phyloP scores from a whole-genome alignment of 2,329 filamentous ascomycete genomes.

The Fusarium paranaense region DNA sequence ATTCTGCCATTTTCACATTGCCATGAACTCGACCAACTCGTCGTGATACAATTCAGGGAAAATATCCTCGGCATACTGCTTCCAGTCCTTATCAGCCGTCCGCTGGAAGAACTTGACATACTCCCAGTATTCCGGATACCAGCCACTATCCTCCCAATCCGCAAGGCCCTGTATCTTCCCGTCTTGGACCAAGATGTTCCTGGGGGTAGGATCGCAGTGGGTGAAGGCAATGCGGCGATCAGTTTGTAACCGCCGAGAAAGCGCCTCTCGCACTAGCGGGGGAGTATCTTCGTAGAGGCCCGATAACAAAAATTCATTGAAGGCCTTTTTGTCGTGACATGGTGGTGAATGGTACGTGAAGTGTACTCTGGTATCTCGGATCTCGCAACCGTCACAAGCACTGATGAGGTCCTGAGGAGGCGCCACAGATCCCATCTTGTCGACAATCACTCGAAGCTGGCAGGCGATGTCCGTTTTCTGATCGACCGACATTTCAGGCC shows the following conservation, averaged over 20 bases:
- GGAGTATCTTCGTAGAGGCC: background rate
- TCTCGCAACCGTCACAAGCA: slow-evolving; percentile 41
- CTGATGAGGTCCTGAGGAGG: background rate
- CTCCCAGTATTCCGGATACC: slow-evolving; percentile 59
- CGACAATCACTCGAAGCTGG: slow-evolving; percentile 37
- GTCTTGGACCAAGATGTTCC: slow-evolving; percentile 57
- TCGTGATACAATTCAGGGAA: slow-evolving; percentile 42
- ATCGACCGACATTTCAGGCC: slow-evolving; percentile 37
- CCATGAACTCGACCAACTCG: slow-evolving; percentile 42
- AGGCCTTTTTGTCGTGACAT: slow-evolving; percentile 35
- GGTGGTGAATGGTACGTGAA: slow-evolving; percentile 35
- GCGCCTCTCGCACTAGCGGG: background rate
- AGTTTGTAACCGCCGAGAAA: background rate
- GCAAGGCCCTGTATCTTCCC: slow-evolving; percentile 55
- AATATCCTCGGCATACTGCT: slow-evolving; percentile 33
- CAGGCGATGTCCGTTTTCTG: slow-evolving; percentile 37
- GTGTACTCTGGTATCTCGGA: slow-evolving; percentile 41
- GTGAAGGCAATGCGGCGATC: slow-evolving; percentile 57
- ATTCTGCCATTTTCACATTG: slow-evolving; percentile 39
- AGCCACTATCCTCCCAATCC: slow-evolving; percentile 61
- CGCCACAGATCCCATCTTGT: background rate
- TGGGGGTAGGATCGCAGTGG: slow-evolving; percentile 61
- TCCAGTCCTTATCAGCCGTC: slow-evolving; percentile 32
- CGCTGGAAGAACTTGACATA: slow-evolving; percentile 49
- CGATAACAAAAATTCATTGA: background rate